Base-by-base conservation (phyloP, 192 early-diverging fungal genomes). In the Phycomyces blakesleeanus region DNA sequence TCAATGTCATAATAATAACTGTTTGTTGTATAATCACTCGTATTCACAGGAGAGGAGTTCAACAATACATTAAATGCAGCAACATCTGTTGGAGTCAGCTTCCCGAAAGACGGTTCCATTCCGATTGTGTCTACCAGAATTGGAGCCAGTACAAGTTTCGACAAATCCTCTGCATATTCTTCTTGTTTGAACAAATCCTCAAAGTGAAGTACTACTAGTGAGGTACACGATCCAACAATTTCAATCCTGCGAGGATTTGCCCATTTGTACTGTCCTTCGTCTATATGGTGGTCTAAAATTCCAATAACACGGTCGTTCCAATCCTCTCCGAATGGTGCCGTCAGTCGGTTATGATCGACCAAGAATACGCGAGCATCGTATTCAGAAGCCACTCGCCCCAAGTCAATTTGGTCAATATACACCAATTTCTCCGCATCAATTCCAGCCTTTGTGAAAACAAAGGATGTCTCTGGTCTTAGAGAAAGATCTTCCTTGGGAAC, bases 251-350 rank as follows among this genome's bases (percentile, higher is more conserved):
- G 64, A 8, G 74, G 61, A 15, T 60, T 42, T n/a, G 69, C 72
- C 16, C 62, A 54, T 3, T 16, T 38, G 59, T 87, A 83, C 8
- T 78, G 50, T 7, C 67, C 59, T 60, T 85, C 86, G 64, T 92
- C 89, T 11, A 54, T 59, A 66, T 92, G 90, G 58, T 92, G 90
- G 72, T 92, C 90, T 5, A 91, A 42, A 16, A 91, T 59, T 10
- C 83, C 84, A 1, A 76, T 65, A 11, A 91, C 80, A 49, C 22
- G 27, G 14, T 68, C 67, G 1, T 53, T 25, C 61, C 40, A 50
- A 0, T 26, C 22, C 0, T 41, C 44, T 50, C 71, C 25, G 52
- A 78, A 56, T 55, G 76, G 51, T 56, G 63, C 42, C 12, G 73
- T 50, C 59, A 90, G 63, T n/a, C 73, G 64, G 69, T 91, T 91